These are phyloP conservation scores for Aspergillus mulundensis DNA, from an alignment of 495 filamentous ascomycete species.

Conservation along the genomic window DNA sequence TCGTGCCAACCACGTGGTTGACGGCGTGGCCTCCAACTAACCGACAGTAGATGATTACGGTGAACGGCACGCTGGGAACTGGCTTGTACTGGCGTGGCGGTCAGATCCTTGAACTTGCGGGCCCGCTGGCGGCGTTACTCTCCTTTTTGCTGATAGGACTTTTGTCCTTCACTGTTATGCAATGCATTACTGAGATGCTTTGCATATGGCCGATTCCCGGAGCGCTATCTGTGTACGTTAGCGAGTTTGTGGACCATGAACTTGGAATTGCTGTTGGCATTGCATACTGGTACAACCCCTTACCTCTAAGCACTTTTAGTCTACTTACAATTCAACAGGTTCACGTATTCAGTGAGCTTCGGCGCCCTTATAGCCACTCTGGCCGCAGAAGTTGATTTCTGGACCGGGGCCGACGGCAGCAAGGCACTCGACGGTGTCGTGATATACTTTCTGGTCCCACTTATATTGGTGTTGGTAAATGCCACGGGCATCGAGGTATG, in stretches of 20 bases:
- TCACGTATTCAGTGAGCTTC: neutral
- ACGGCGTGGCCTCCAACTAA: neutral
- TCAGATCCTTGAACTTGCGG: conserved; percentile 1
- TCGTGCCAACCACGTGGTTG: neutral
- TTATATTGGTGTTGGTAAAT: neutral
- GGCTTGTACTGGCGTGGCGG: conserved; percentile 4
- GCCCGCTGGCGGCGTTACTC: neutral
- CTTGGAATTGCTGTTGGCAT: conserved; percentile 1
- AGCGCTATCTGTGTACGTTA: neutral
- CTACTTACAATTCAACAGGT: neutral
- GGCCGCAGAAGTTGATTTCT: conserved; percentile 2
- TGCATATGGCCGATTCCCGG: conserved; percentile 7
- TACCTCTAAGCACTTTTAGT: neutral
- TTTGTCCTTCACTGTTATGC: neutral
- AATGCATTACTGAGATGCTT: conserved; percentile 5
- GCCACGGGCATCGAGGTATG: neutral
- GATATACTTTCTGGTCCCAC: neutral
- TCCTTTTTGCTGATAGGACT: neutral
- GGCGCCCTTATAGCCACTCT: neutral
- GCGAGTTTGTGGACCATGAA: conserved; percentile 1
- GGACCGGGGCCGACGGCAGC: neutral
- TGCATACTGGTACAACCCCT: neutral
- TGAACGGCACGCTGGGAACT: neutral
- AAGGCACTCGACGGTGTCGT: neutral
- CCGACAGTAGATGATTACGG: neutral